Evolutionary conservation across 345 rosid genomes (phyloP).

Genomic region (Passiflora organensis): DNA sequence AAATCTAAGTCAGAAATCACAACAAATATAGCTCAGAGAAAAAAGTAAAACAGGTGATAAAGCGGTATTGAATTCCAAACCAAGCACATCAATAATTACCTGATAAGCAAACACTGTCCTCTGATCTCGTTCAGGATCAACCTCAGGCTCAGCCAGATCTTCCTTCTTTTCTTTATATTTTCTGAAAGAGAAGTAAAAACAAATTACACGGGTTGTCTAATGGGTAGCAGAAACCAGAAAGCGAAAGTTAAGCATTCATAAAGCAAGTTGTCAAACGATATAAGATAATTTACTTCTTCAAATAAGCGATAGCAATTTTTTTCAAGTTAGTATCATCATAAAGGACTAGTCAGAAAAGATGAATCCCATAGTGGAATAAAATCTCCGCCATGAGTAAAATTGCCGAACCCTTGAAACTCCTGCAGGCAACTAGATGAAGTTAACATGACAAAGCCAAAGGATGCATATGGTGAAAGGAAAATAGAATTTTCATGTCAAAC

Average conservation of each 20-base stretch:
- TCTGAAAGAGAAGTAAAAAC: conserved; percentile 42
- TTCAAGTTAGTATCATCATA: neutral
- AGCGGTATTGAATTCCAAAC: no score
- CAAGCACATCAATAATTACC: conserved; percentile 43
- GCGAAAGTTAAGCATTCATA: conserved; percentile 2
- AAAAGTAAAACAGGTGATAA: no score
- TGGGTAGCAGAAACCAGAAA: neutral
- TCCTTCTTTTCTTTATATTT: conserved; percentile 76
- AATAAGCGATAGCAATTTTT: conserved; percentile 20
- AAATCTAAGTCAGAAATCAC: conserved; percentile 6
- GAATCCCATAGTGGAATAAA: conserved; percentile 38
- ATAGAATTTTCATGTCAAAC: conserved; percentile 27
- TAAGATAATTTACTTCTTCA: conserved; percentile 6
- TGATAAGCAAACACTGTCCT: conserved; percentile 98
- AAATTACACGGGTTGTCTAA: conserved; percentile 4
- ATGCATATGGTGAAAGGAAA: conserved; percentile 32
- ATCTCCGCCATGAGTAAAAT: conserved; percentile 54
- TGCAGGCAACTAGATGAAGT: conserved; percentile 73
- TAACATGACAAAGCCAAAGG: conserved; percentile 37
- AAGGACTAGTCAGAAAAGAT: conserved; percentile 8
- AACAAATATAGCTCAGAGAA: neutral
- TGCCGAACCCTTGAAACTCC: conserved; percentile 54
- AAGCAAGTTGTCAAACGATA: neutral
- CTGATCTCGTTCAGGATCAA: conserved; percentile 98
- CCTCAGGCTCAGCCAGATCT: conserved; percentile 73